Evolutionary conservation across 2,329 filamentous ascomycete genomes (phyloP).

Genomic region (Alternaria gansuensis): DNA sequence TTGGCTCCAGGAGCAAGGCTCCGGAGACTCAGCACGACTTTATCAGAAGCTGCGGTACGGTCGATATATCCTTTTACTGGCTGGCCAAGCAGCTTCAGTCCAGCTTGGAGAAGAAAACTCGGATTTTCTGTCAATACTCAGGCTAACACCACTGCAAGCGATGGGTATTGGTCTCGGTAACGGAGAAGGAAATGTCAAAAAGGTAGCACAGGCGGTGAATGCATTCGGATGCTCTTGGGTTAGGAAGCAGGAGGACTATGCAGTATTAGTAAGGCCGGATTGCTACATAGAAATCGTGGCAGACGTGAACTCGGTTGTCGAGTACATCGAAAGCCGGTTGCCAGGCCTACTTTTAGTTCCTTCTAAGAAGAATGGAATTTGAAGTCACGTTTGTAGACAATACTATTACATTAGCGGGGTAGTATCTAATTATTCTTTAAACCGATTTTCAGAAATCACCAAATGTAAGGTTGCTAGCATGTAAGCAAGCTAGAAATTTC

Average conservation of each 20-base stretch:
- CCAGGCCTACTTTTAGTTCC: background rate
- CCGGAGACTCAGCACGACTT: background rate
- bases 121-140: conserved; percentile 9
- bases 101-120: background rate
- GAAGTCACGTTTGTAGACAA: too few species aligned
- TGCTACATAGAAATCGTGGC: conserved; percentile 21
- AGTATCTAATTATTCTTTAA: too few species aligned
- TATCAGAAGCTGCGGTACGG: conserved; percentile 24
- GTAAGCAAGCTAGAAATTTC: too few species aligned
- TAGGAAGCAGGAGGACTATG: conserved; percentile 11
- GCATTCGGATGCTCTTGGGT: conserved; percentile 19
- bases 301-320: background rate
- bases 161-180: conserved; percentile 4
- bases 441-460: too few species aligned
- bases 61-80: conserved; percentile 18
- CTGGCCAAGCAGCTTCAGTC: background rate
- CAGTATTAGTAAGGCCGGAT: conserved; percentile 22
- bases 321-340: background rate
- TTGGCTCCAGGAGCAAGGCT: conserved; percentile 13
- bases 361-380: too few species aligned
- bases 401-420: too few species aligned
- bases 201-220: background rate
- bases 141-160: conserved; percentile 8
- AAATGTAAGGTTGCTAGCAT: too few species aligned
- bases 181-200: background rate